These are phyloP conservation scores for Mallotus nudiflorus DNA, from an alignment of 345 rosid species.

Conservation along the genomic window DNA sequence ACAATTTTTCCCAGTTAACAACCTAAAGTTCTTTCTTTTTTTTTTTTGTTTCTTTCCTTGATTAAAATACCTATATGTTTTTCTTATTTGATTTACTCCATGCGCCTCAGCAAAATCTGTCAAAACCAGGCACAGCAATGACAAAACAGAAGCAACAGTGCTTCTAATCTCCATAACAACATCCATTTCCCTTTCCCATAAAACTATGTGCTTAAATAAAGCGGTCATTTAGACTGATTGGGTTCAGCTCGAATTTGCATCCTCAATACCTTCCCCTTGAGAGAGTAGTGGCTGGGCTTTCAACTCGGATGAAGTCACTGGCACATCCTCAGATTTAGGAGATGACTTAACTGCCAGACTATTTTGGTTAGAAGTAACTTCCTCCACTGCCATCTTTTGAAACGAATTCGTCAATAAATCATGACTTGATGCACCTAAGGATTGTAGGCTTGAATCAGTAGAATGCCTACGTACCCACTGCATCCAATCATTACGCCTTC, in stretches of 20 bases:
- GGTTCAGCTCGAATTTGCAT: conserved; percentile 7
- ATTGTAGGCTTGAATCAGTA: conserved; percentile 25
- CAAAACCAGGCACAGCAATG: conserved; percentile 27
- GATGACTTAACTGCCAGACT: neutral
- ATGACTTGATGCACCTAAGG: conserved; percentile 25
- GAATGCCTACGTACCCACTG: conserved; percentile 40
- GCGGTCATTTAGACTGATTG: conserved; percentile 1
- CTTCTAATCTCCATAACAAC: conserved; percentile 16
- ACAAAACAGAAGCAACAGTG: conserved; percentile 10
- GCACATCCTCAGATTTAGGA: conserved; percentile 6
- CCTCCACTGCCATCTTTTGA: conserved; percentile 38
- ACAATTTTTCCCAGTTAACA: conserved; percentile 16
- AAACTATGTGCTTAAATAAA: conserved; percentile 3
- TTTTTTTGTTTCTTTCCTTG: conserved; percentile 9
- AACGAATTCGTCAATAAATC: conserved; percentile 34
- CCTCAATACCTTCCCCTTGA: conserved; percentile 20
- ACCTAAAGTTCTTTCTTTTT: conserved; percentile 10
- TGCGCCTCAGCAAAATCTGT: conserved; percentile 29
- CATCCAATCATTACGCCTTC: conserved; percentile 59
- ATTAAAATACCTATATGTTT: conserved; percentile 22
- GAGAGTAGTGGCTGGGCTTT: conserved; percentile 7
- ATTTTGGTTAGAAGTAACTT: conserved; percentile 23
- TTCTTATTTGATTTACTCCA: conserved; percentile 26
- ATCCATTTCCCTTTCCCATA: neutral
- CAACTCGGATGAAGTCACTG: conserved; percentile 10